These are phyloP conservation scores for Fusarium cicatricum DNA, from an alignment of 2,329 filamentous ascomycete species.

Conservation along the genomic window DNA sequence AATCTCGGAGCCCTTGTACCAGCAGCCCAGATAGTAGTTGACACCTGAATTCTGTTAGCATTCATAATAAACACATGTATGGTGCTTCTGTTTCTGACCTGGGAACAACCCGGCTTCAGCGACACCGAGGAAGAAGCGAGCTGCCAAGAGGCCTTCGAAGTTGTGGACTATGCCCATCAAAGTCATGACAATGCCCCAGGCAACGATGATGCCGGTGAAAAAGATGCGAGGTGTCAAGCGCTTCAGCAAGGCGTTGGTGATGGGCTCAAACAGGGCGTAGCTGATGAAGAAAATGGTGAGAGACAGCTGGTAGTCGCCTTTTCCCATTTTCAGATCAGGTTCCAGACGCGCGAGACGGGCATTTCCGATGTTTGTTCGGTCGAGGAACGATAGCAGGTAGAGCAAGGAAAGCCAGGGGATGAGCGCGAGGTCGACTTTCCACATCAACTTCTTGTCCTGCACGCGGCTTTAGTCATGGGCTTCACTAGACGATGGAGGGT, in stretches of 20 bases:
- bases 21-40: constrained; percentile 75
- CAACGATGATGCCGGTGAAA: constrained; percentile 71
- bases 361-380: constrained; percentile 57
- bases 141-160: constrained; percentile 54
- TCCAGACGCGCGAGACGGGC: constrained; percentile 48
- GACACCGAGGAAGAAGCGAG: constrained; percentile 68
- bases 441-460: constrained; percentile 59
- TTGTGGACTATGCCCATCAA: constrained; percentile 58
- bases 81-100: too few species aligned
- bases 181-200: constrained; percentile 57
- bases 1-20: constrained; percentile 81
- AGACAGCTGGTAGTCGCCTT: constrained; percentile 63
- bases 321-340: constrained; percentile 17
- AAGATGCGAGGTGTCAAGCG: constrained; percentile 67
- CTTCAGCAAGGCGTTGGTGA: constrained; percentile 73
- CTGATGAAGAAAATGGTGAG: constrained; percentile 75
- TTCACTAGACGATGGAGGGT: constrained; percentile 24
- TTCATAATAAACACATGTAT: too few species aligned
- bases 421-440: constrained; percentile 64
- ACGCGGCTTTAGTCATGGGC: background rate
- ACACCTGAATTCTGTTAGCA: too few species aligned
- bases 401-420: constrained; percentile 67
- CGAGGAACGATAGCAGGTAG: constrained; percentile 61
- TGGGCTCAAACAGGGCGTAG: constrained; percentile 69
- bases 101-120: constrained; percentile 73